Percentiles rank a stretch among this genome's conserved stretches.
phyloP scores from a whole-genome alignment of 805 yeast species.

The Candida pseudofarinosa region DNA sequence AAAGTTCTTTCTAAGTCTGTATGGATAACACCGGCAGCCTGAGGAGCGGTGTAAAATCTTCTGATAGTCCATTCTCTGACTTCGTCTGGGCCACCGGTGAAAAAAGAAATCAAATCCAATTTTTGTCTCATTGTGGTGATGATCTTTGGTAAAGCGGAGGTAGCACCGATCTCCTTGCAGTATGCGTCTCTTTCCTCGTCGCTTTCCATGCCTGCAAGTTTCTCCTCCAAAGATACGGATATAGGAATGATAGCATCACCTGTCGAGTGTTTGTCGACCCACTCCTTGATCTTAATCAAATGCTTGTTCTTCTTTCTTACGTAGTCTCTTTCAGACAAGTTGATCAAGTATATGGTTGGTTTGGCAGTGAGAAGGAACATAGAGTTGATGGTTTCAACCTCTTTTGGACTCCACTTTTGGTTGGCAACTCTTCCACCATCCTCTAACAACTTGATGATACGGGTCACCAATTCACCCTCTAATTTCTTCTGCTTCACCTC shows the following conservation, averaged over 20 bases:
- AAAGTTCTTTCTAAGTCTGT: slow-evolving; percentile 80
- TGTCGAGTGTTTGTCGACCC: slow-evolving; percentile 87
- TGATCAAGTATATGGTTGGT: slow-evolving; percentile 89
- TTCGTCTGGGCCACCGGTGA: slow-evolving; percentile 95
- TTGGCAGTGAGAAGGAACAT: slow-evolving; percentile 91
- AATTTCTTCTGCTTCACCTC: slow-evolving; percentile 88
- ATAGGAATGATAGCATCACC: slow-evolving; percentile 87
- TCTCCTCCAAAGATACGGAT: slow-evolving; percentile 89
- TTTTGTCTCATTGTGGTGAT: slow-evolving; percentile 83
- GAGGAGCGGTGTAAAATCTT: slow-evolving; percentile 91
- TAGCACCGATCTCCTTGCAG: slow-evolving; percentile 67
- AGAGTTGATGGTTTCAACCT: slow-evolving; percentile 83
- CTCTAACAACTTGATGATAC: slow-evolving; percentile 72
- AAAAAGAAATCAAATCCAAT: slow-evolving; percentile 84
- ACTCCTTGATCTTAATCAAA: slow-evolving; percentile 73
- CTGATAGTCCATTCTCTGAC: slow-evolving; percentile 98
- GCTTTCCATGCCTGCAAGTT: slow-evolving; percentile 79
- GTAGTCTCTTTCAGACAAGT: slow-evolving; percentile 85
- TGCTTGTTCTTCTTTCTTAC: slow-evolving; percentile 86
- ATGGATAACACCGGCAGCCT: slow-evolving; percentile 83
- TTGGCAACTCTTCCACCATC: slow-evolving; percentile 86
- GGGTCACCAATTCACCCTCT: slow-evolving; percentile 70
- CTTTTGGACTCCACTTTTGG: slow-evolving; percentile 82
- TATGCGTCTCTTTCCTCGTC: slow-evolving; percentile 79
- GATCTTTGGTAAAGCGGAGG: slow-evolving; percentile 81